Conservation (phyloP, 495 filamentous ascomycete species). For the Tuber borchii region DNA sequence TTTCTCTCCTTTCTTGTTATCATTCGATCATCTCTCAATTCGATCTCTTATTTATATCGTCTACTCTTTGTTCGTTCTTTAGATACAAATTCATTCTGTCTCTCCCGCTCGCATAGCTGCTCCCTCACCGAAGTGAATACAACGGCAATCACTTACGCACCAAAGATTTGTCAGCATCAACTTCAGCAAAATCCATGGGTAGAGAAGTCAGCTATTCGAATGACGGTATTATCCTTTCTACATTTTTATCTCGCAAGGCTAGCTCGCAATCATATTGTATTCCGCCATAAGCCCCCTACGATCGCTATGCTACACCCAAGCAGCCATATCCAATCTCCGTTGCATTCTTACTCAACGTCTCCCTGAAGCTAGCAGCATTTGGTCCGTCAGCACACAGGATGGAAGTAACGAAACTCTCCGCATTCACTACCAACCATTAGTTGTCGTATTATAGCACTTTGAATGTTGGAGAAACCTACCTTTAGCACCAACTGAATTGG, state of each 20-base stretch:
- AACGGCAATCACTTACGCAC: too few species aligned
- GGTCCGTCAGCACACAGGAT: slow-evolving; percentile 17
- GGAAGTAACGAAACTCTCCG: slow-evolving; percentile 33
- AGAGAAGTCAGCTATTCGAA: neutral
- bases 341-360: neutral
- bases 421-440: slow-evolving; percentile 18
- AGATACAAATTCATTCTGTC: too few species aligned
- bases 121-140: too few species aligned
- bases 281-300: neutral
- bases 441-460: neutral
- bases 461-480: slow-evolving; percentile 9
- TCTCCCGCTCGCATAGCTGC: too few species aligned
- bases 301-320: neutral
- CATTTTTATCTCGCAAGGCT: neutral
- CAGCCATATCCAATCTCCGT: neutral
- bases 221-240: neutral
- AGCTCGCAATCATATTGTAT: neutral
- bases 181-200: neutral
- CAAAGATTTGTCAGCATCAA: too few species aligned
- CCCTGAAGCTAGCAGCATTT: neutral
- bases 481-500: slow-evolving; percentile 23
- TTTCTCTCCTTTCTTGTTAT: too few species aligned
- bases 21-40: too few species aligned
- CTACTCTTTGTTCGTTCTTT: too few species aligned
- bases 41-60: too few species aligned